These are phyloP conservation scores for Candida tammaniensis DNA, from an alignment of 805 yeast genomes.

Conservation along the genomic window DNA sequence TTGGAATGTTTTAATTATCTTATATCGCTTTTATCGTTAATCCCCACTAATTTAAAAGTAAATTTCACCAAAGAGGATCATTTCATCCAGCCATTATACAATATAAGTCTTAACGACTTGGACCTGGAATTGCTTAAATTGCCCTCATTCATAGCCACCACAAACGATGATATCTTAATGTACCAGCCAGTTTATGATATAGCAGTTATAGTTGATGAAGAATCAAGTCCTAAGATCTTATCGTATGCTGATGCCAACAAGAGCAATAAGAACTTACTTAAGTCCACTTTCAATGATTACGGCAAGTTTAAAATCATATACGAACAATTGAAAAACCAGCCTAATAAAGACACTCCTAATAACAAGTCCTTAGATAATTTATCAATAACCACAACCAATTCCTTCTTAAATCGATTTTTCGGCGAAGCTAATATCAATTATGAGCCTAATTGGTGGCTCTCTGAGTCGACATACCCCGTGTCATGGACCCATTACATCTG, in stretches of 20 bases:
- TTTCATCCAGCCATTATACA: conserved; percentile 53
- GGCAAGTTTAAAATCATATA: conserved; percentile 32
- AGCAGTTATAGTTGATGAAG: conserved; percentile 26
- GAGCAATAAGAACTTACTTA: conserved; percentile 9
- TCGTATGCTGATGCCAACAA: conserved; percentile 5
- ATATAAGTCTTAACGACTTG: conserved; percentile 59
- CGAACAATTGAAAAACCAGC: conserved; percentile 14
- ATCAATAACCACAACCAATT: conserved; percentile 24
- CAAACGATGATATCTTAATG: conserved; percentile 65
- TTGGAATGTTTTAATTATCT: conserved; percentile 53
- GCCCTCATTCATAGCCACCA: conserved; percentile 45
- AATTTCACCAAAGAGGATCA: conserved; percentile 15
- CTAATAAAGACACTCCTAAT: conserved; percentile 1
- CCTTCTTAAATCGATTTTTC: conserved; percentile 8
- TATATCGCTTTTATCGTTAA: conserved; percentile 55
- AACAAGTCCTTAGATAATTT: conserved; percentile 12
- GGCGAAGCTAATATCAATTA: conserved; percentile 6
- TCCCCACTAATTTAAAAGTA: conserved; percentile 53
- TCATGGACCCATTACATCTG: conserved; percentile 60
- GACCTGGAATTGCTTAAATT: conserved; percentile 5
- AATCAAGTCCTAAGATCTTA: conserved; percentile 9
- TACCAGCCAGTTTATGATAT: conserved; percentile 54
- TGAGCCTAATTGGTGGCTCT: conserved; percentile 44
- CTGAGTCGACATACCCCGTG: conserved; percentile 42
- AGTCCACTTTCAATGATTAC: conserved; percentile 37